Evolutionary conservation across 1,139 yeast species (phyloP).

Genomic region (Hansenula lynferdii): DNA sequence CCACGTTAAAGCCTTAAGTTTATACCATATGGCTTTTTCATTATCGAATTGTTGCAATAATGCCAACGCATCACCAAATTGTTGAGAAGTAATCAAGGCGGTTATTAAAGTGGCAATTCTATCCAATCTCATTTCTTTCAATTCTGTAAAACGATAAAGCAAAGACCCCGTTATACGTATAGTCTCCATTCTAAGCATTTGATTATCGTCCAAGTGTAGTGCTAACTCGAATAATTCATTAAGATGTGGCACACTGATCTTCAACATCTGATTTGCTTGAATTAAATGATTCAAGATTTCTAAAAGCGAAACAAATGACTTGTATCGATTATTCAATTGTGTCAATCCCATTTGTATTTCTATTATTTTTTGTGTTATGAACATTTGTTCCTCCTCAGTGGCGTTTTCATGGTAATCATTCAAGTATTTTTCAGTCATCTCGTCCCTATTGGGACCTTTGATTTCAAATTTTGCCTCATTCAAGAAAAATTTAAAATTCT

Average conservation of each 20-base stretch:
- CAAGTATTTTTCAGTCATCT: neutral
- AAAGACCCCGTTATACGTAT: neutral
- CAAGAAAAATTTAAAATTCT: neutral
- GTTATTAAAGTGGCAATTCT: neutral
- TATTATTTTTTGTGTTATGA: neutral
- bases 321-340: neutral
- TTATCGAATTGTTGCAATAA: neutral
- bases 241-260: neutral
- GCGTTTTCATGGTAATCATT: neutral
- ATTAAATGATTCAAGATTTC: neutral
- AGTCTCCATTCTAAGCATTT: neutral
- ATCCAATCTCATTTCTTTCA: neutral
- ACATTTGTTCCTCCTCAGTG: neutral
- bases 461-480: neutral
- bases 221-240: neutral
- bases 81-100: neutral
- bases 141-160: neutral
- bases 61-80: neutral
- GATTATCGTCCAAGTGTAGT: neutral
- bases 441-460: neutral
- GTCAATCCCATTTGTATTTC: neutral
- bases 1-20: neutral
- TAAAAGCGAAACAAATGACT: neutral
- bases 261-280: neutral
- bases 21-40: neutral